Evolutionary conservation across 306 rosid genomes (phyloP).

Genomic region (Rubus idaeus): DNA sequence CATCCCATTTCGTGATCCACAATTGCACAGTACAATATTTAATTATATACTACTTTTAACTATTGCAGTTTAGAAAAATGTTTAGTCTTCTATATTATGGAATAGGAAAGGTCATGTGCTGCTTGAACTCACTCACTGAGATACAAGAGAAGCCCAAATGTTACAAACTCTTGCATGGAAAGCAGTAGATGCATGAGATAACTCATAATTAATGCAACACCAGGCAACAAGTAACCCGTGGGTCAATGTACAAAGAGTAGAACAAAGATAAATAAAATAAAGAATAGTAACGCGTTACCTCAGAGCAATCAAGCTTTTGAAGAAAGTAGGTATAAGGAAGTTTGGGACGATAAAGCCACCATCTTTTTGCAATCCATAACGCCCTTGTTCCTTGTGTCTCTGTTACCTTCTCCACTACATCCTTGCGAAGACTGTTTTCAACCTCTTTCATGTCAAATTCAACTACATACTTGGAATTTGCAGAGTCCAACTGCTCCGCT

Average conservation of each 20-base stretch:
- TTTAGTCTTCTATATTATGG: not conserved
- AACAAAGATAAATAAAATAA: conserved; percentile 11
- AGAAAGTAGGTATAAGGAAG: conserved; percentile 90
- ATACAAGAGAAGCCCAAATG: conserved; percentile 16
- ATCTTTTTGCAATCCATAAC: conserved; percentile 90
- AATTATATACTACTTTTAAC: not conserved
- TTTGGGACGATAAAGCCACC: conserved; percentile 96
- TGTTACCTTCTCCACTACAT: conserved; percentile 64
- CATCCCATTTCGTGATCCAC: not conserved
- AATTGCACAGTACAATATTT: not conserved
- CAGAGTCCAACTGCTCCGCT: conserved; percentile 57
- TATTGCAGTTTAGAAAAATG: not conserved
- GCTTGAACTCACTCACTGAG: conserved; percentile 4
- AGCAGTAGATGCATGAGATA: conserved; percentile 20
- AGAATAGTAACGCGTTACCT: conserved; percentile 47
- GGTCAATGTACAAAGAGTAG: conserved; percentile 11
- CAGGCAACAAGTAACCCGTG: conserved; percentile 18
- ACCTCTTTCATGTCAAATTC: conserved; percentile 99
- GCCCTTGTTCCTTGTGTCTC: conserved; percentile 71
- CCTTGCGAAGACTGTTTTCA: conserved; percentile 88
- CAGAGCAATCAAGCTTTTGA: conserved; percentile 85
- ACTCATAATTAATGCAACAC: conserved; percentile 3
- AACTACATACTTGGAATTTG: conserved; percentile 67
- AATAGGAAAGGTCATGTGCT: not conserved
- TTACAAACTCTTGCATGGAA: conserved; percentile 11